These are phyloP conservation scores for Pythium chondricola DNA, from an alignment of 352 stramenopile species.

Conservation along the genomic window DNA sequence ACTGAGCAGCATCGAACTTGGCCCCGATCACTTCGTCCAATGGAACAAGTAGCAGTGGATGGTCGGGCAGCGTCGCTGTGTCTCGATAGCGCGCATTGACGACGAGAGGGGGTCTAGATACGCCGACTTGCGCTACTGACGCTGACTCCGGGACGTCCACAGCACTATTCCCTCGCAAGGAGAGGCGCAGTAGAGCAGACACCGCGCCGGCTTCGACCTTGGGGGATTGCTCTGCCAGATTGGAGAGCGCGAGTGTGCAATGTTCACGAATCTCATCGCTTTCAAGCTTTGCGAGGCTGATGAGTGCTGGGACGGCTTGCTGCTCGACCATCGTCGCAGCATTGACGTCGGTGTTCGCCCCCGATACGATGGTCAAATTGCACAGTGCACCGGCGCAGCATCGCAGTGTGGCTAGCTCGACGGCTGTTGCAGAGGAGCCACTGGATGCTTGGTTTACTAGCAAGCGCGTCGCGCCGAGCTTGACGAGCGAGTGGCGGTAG, in stretches of 20 bases:
- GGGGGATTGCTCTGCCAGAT: slow-evolving; percentile 59
- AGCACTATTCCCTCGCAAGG: slow-evolving; percentile 18
- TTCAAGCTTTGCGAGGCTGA: slow-evolving; percentile 53
- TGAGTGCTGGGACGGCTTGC: slow-evolving; percentile 52
- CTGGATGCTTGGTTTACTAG: slow-evolving; percentile 39
- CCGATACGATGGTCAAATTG: slow-evolving; percentile 46
- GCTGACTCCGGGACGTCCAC: background rate
- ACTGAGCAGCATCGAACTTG: slow-evolving; percentile 47
- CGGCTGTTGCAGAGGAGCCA: slow-evolving; percentile 9
- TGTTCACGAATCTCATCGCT: slow-evolving; percentile 56
- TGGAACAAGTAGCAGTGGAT: slow-evolving; percentile 11
- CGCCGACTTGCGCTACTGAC: slow-evolving; percentile 1
- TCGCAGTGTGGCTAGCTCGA: slow-evolving; percentile 21
- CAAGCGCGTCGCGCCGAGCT: slow-evolving; percentile 38
- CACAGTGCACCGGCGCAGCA: slow-evolving; percentile 56
- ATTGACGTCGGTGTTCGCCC: slow-evolving; percentile 14
- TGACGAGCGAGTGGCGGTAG: slow-evolving; percentile 37
- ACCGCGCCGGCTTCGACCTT: slow-evolving; percentile 66
- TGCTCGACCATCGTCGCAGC: slow-evolving; percentile 57
- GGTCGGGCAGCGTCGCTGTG: slow-evolving; percentile 31
- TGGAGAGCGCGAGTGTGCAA: slow-evolving; percentile 66
- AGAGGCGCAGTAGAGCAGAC: slow-evolving; percentile 47
- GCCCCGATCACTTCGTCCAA: slow-evolving; percentile 13
- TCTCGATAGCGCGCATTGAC: slow-evolving; percentile 38
- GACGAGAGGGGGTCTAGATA: slow-evolving; percentile 38